Base-by-base conservation (phyloP, 129 eudicot genomes). In the Artemisia tridentata region DNA sequence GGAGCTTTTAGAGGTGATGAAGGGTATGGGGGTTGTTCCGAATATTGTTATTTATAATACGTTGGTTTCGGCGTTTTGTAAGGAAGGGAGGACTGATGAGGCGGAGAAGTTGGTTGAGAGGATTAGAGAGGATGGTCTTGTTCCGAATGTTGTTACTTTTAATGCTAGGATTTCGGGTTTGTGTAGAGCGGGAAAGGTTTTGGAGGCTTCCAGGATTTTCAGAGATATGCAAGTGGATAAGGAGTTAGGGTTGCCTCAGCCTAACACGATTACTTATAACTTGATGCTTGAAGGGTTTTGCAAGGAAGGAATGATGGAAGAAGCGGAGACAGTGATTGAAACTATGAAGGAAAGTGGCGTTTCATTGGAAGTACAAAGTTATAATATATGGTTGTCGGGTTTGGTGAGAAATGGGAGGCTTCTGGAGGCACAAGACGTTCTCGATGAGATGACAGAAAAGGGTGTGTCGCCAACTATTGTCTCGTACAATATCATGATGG, bases 221-320 rank as follows among this genome's bases (percentile, higher is more conserved):
- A 87, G 96, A 78, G 98, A 93, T 74, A 93, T 93, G 98, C 92
- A 90, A 78, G 78, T 84, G 21, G 88, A 81, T 67, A 76, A 82
- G 67, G 88, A 69, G 68, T 75, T 91, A 67, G 96, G 86, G 45
- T 77, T 93, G 78, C 98, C 97, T 60, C 80, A 67, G 58, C 98
- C 97, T 20, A 73, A 93, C 79, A 68, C 54, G 0, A 75, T 89
- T 38, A 93, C 98, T 17, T 84, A 75, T 62, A 89, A 87, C 66
- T 61, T 93, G 60, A 85, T 93, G 91, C 82, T 93, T 67, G 75
- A 82, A 10, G 98, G 97, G 4, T 90, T 87, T 73, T 93, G 85
- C 78, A 84, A 57, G 82, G 75, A 73, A 75, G 92, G 98, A 62
- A 87, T 89, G 98, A 59, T 90, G 49, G 90, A 82, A 57, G 98